Evolutionary conservation across 345 rosid genomes (phyloP), one percentile per base, ranked within the genome.

Genomic region (Citrus inodora): DNA sequence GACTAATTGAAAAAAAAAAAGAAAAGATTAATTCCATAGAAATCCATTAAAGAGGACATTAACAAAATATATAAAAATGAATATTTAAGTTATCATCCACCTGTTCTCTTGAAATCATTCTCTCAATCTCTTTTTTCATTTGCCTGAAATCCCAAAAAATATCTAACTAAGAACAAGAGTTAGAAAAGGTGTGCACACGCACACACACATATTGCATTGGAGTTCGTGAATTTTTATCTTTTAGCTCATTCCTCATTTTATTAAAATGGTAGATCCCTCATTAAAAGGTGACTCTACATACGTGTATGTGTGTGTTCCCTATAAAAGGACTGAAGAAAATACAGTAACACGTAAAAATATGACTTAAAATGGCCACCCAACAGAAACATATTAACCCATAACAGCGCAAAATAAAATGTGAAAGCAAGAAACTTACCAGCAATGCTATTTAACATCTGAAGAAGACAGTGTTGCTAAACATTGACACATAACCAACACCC

Each of bases 401-500:
- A 68, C 11, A 67, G 63, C 55, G 53, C 19, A 25, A 56, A 27
- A 76, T 66, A 76, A 76, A 27, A 66, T 27, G 74, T 22, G 30
- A 24, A 62, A 42, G 6, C 32, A 30, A 30, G 32, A 30, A 30
- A 30, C 32, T 30, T 30, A 30, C 3, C 32, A 0, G 32, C 32
- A 30, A 30, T 3, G 4, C 32, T 30, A 30, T 30, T 30, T 30
- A 30, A 30, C 32, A 30, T 30, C 32, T 3, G 32, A 30, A 30
- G 32, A 30, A 30, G 32, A 30, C 32, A 30, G 4, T 30, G 32
- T 2, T 30, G 32, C 32, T 30, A 87, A 92, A 97, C 51, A 98
- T 90, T 65, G 99, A 88, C 85, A 84, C 35, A 25, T 25, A 97
- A 82, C 99, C 98, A 46, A 80, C 90, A 66, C 91, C 97, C 98